Conservation (phyloP, 495 filamentous ascomycete species). For the Neurospora cerealis region DNA sequence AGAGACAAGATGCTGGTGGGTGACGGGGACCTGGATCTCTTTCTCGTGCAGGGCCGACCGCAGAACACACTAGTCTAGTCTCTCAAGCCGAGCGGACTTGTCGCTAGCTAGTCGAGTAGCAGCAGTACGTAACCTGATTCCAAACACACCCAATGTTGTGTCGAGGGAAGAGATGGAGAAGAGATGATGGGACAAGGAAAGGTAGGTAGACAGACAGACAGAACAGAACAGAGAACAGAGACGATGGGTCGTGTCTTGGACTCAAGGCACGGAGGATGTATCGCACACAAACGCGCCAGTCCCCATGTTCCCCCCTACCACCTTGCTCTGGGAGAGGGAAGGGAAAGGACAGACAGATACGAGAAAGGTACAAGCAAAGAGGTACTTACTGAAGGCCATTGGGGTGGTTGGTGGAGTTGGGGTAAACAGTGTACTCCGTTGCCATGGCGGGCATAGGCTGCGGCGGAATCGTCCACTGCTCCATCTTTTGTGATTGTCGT, state of each 20-base stretch:
- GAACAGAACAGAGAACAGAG: slow-evolving; percentile 8
- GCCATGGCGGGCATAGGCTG: slow-evolving; percentile 13
- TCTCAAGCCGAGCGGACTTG: neutral
- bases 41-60: neutral
- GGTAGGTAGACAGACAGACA: slow-evolving; percentile 11
- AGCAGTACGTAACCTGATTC: neutral
- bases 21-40: neutral
- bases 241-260: slow-evolving; percentile 5
- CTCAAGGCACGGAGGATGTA: neutral
- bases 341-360: slow-evolving; percentile 19
- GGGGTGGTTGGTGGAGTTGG: slow-evolving; percentile 37
- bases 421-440: slow-evolving; percentile 33
- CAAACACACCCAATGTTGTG: neutral
- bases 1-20: neutral
- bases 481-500: slow-evolving; percentile 19
- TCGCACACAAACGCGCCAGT: neutral
- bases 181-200: neutral
- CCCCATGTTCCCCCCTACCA: neutral
- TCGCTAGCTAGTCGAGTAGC: neutral
- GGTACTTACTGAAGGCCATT: slow-evolving; percentile 45
- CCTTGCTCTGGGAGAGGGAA: neutral
- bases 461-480: slow-evolving; percentile 43
- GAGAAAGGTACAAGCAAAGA: slow-evolving; percentile 32
- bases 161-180: neutral
- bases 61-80: neutral